Base-by-base conservation (phyloP, 2,329 filamentous ascomycete species). In the Fusarium palustre region DNA sequence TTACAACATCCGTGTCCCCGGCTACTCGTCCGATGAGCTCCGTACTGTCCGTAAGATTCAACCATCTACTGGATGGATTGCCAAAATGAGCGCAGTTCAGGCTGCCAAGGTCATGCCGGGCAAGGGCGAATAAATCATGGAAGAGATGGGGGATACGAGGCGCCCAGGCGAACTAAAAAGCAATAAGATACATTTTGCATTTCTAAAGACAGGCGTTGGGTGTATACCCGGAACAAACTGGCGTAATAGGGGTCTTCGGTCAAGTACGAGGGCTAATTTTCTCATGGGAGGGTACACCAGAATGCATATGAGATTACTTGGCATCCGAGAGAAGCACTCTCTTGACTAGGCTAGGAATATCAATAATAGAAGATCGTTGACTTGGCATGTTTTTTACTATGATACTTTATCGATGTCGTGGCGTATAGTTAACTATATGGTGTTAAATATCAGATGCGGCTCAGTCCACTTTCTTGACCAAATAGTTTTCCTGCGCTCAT, bases 41-140 rank as follows among this genome's bases (percentile, higher is more conserved):
- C 90, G 96, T 59, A 97, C 94, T 0, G 95, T 98, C 31, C 91
- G 94, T 78, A 97, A 97, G 84, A 91, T 97, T 55, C 92, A 96
- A 78, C 96, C 96, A 3, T 90, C 93, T 22, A 84, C 91, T 18
- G 92, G 90, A 24, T 99, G 96, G 94, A 95, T 96, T 66, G 91
- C 92, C 71, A 99, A 99, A 85, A 97, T 99, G 91, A 95, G 94
- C 75, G 95, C 96, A 25, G 91, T 99, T 18, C 94, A 97, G 81
- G 95, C 94, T 3, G 93, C 94, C 47, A 98, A 98, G 84, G 94
- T 91, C 46, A 90, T 87, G 80, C 84, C 88, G 7, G 86, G 87
- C 25, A 88, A 87, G 78, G 83, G 84, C 49, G 86, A 88, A 74
- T 82, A 82, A 72, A 28, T 15, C 4, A n/a, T 24, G 38, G 16